Base-by-base conservation (phyloP, 2,329 filamentous ascomycete species). In the Endothia cerciana region DNA sequence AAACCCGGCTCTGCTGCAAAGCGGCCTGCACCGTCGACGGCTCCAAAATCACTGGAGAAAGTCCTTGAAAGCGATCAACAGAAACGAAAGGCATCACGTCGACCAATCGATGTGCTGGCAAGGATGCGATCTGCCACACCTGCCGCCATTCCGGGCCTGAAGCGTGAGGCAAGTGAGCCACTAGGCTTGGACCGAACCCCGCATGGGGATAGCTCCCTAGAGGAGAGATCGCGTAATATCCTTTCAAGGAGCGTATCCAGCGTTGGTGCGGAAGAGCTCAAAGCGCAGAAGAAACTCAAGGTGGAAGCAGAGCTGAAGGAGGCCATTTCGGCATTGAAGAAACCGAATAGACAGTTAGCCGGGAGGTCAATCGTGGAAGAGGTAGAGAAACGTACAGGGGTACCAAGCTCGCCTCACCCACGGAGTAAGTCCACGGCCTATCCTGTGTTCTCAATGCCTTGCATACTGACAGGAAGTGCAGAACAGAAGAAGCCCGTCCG, bases 291-390 rank as follows among this genome's bases (percentile, higher is more conserved):
- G 74, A 89, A 90, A 73, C 89, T 88, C 2, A 77, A 85, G 28
- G 83, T 92, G 1, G 87, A 92, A 58, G 86, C 88, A 36, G 89
- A 93, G 72, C 77, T 94, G 41, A 86, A 87, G 70, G 86, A 92
- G 66, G 92, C 92, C 10, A 94, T 95, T 60, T 86, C 85, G 6
- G 85, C 88, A 11, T 76, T 94, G 51, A 89, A 91, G 74, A 92
- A 89, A 76, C 92, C 92, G 0, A 93, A 94, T 72, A 86, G 92
- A 56, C 84, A 87, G 28, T 81, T 91, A 49, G 90, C 89, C 15
- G 87, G 88, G 40, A 89, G 88, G 71, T 84, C 87, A 45, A 82
- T 91, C 65, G 87, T 85, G 3, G 90, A 92, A 69, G 89, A 87
- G 33, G 84, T 87, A 4, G 89, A 93, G 74, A 85, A 84, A 71